Conservation (phyloP, 371 early-diverging fungal species). For the Cokeromyces recurvatus region DNA sequence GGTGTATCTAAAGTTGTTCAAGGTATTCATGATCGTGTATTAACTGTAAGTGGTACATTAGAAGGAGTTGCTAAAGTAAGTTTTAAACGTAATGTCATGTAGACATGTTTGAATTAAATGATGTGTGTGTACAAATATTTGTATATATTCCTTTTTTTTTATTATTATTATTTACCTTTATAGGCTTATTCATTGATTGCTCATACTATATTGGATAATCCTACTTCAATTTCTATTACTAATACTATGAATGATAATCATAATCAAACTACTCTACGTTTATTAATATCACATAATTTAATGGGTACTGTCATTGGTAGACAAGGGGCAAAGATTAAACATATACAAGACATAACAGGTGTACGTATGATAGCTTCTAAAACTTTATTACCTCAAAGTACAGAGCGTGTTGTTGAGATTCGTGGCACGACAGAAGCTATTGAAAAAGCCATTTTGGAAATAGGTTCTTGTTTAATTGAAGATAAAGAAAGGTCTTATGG, state of each 20-base stretch:
- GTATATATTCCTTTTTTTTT: too few species aligned
- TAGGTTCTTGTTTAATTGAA: constrained; percentile 40
- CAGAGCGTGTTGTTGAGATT: constrained; percentile 82
- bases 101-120: too few species aligned
- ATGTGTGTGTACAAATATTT: too few species aligned
- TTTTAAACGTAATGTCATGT: neutral
- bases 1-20: constrained; percentile 84
- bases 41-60: constrained; percentile 77
- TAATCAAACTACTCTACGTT: constrained; percentile 44
- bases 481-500: constrained; percentile 46
- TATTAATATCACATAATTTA: constrained; percentile 78
- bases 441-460: constrained; percentile 71
- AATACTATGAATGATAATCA: constrained; percentile 3
- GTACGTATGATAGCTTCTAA: constrained; percentile 81
- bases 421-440: constrained; percentile 70
- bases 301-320: constrained; percentile 89
- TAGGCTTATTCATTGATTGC: constrained; percentile 58
- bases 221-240: constrained; percentile 10
- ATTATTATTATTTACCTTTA: too few species aligned
- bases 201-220: constrained; percentile 78
- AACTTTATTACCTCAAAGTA: constrained; percentile 79
- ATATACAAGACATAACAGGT: constrained; percentile 79
- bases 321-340: constrained; percentile 81
- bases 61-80: constrained; percentile 69
- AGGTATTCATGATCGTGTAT: constrained; percentile 79